phyloP scores from a whole-genome alignment of 495 filamentous ascomycete genomes.

The Neurospora discreta region DNA sequence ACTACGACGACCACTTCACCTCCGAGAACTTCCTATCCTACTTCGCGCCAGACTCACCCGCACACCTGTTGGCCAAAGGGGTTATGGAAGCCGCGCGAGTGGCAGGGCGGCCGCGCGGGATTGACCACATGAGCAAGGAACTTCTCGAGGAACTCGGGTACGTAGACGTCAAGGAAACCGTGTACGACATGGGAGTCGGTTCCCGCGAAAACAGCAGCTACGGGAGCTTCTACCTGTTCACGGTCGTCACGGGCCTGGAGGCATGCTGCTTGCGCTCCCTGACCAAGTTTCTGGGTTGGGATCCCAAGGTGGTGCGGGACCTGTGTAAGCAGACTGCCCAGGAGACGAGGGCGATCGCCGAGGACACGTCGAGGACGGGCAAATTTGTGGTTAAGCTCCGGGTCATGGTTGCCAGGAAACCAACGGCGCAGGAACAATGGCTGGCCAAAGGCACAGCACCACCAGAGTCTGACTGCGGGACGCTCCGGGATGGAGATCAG shows the following conservation, averaged over 20 bases:
- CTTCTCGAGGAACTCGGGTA: slow-evolving; percentile 48
- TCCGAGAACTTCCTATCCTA: slow-evolving; percentile 26
- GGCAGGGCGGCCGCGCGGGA: slow-evolving; percentile 38
- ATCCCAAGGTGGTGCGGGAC: slow-evolving; percentile 39
- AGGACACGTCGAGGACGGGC: slow-evolving; percentile 28
- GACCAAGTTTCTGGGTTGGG: slow-evolving; percentile 48
- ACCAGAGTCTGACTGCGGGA: background rate
- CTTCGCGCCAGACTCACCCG: slow-evolving; percentile 28
- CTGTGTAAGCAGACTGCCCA: slow-evolving; percentile 43
- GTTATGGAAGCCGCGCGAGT: slow-evolving; percentile 29
- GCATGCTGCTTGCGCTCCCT: slow-evolving; percentile 47
- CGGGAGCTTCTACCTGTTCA: slow-evolving; percentile 56
- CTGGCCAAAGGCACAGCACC: slow-evolving; percentile 3
- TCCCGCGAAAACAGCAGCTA: slow-evolving; percentile 40
- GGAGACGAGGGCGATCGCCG: slow-evolving; percentile 40
- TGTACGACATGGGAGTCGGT: slow-evolving; percentile 50
- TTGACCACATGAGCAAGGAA: slow-evolving; percentile 42
- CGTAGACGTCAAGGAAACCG: slow-evolving; percentile 43
- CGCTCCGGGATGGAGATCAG: slow-evolving; percentile 3
- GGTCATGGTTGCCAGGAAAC: slow-evolving; percentile 48
- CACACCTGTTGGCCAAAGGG: slow-evolving; percentile 23
- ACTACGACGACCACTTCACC: slow-evolving; percentile 37
- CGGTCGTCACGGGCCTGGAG: slow-evolving; percentile 54
- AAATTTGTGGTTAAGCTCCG: slow-evolving; percentile 35
- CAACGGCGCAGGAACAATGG: slow-evolving; percentile 22